These are phyloP conservation scores for Metschnikowia noctiluminum DNA, from an alignment of 805 yeast species.

Conservation along the genomic window DNA sequence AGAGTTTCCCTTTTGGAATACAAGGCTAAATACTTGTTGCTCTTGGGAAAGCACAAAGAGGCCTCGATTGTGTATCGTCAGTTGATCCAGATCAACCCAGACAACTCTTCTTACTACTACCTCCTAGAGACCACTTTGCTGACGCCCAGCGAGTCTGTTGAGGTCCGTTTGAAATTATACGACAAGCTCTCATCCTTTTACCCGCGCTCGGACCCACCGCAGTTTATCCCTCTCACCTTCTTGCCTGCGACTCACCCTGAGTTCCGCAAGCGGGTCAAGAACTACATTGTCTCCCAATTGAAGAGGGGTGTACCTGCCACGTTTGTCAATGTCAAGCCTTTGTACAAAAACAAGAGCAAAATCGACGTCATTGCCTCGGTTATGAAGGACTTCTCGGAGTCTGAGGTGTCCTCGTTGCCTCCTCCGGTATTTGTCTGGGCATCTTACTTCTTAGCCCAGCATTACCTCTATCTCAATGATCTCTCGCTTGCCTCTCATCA, in stretches of 20 bases:
- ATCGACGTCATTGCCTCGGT: slow-evolving; percentile 48
- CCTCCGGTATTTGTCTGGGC: slow-evolving; percentile 66
- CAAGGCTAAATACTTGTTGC: slow-evolving; percentile 60
- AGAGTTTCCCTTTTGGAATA: slow-evolving; percentile 60
- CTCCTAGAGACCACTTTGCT: slow-evolving; percentile 65
- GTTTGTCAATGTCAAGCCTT: slow-evolving; percentile 79
- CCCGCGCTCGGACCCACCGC: slow-evolving; percentile 82
- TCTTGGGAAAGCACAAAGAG: slow-evolving; percentile 54
- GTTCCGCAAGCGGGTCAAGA: slow-evolving; percentile 44
- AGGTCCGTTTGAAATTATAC: slow-evolving; percentile 58
- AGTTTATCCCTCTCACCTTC: slow-evolving; percentile 73
- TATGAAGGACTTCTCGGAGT: slow-evolving; percentile 46
- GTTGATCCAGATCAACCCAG: slow-evolving; percentile 83
- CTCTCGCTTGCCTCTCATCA: slow-evolving; percentile 51
- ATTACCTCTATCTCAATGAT: slow-evolving; percentile 55
- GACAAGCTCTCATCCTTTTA: slow-evolving; percentile 63
- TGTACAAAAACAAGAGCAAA: slow-evolving; percentile 50
- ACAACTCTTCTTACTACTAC: slow-evolving; percentile 61
- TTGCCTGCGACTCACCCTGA: slow-evolving; percentile 49
- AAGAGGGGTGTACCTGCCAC: slow-evolving; percentile 86
- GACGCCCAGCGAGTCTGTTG: slow-evolving; percentile 42
- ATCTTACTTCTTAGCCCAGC: slow-evolving; percentile 73
- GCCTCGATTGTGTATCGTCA: slow-evolving; percentile 68
- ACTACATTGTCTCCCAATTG: slow-evolving; percentile 61
- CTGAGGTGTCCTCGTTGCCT: slow-evolving; percentile 22